phyloP scores from a whole-genome alignment of 495 filamentous ascomycete species.

The Trichoderma orchidacearum region DNA sequence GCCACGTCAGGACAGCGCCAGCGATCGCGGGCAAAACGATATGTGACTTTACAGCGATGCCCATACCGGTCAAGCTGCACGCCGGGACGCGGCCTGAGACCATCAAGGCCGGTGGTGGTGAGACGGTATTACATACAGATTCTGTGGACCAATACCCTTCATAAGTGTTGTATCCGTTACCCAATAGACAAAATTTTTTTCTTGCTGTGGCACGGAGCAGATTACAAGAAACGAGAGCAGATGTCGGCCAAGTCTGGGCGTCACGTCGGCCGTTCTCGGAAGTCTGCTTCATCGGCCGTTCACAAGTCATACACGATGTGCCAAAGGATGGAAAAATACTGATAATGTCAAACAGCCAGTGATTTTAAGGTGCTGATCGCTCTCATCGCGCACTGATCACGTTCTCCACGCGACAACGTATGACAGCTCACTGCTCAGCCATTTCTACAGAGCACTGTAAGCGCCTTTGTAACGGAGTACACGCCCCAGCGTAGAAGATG shows the following conservation, averaged over 20 bases:
- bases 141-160: too few relatives aligned
- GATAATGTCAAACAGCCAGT: not conserved
- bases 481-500: not conserved
- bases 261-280: not conserved
- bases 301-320: not conserved
- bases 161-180: not conserved
- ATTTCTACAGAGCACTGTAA: not conserved
- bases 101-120: too few relatives aligned
- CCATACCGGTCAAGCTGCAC: not conserved
- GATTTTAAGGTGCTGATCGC: not conserved
- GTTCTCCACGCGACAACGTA: not conserved
- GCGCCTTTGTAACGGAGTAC: not conserved
- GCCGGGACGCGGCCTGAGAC: not conserved
- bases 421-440: not conserved
- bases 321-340: not conserved
- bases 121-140: too few relatives aligned
- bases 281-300: not conserved
- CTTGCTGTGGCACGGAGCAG: too few relatives aligned
- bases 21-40: not conserved
- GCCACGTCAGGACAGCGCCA: not conserved
- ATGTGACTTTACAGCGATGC: not conserved
- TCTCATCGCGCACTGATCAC: not conserved
- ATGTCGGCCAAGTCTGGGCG: not conserved
- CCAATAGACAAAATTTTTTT: too few relatives aligned
- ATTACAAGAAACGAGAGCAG: too few relatives aligned